Evolutionary conservation across 2,329 filamentous ascomycete genomes (phyloP).

Genomic region (Diaporthe longicolla): DNA sequence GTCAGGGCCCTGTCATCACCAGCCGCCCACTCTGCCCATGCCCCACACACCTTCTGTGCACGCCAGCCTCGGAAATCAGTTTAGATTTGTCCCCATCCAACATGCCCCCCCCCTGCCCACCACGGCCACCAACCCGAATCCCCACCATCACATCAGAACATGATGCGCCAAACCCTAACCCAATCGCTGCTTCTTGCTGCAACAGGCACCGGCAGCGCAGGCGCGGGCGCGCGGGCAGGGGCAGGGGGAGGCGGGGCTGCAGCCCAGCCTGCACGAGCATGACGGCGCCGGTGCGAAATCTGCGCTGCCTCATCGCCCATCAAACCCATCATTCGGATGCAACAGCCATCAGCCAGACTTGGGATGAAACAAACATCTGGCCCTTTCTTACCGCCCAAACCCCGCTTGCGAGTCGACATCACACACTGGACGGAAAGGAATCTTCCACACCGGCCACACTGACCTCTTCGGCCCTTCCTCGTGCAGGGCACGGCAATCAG

Average conservation of each 20-base stretch:
- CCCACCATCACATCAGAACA: conserved; percentile 4
- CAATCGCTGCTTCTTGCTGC: conserved; percentile 13
- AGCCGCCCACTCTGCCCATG: conserved; percentile 38
- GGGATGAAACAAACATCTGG: conserved; percentile 43
- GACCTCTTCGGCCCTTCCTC: not conserved
- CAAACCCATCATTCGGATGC: conserved; percentile 38
- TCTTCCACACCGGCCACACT: conserved; percentile 25
- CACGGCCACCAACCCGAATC: not conserved
- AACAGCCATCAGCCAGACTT: conserved; percentile 41
- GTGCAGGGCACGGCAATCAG: no score
- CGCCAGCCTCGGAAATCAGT: conserved; percentile 34
- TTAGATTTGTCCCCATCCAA: conserved; percentile 32
- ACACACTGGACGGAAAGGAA: conserved; percentile 25
- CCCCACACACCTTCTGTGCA: conserved; percentile 22
- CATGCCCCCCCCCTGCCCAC: not conserved
- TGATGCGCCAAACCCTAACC: conserved; percentile 40
- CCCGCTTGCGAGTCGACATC: conserved; percentile 32
- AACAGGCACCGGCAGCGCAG: not conserved
- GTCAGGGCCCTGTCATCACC: conserved; percentile 41
- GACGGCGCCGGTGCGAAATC: conserved; percentile 25
- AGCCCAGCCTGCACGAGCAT: conserved; percentile 7
- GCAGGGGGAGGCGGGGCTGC: not conserved
- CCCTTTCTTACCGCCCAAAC: conserved; percentile 33
- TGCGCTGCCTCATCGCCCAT: conserved; percentile 34
- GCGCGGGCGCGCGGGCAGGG: conserved; percentile 16